These are phyloP conservation scores for Neurospora sp. DNA, from an alignment of 495 filamentous ascomycete genomes.

Conservation along the genomic window DNA sequence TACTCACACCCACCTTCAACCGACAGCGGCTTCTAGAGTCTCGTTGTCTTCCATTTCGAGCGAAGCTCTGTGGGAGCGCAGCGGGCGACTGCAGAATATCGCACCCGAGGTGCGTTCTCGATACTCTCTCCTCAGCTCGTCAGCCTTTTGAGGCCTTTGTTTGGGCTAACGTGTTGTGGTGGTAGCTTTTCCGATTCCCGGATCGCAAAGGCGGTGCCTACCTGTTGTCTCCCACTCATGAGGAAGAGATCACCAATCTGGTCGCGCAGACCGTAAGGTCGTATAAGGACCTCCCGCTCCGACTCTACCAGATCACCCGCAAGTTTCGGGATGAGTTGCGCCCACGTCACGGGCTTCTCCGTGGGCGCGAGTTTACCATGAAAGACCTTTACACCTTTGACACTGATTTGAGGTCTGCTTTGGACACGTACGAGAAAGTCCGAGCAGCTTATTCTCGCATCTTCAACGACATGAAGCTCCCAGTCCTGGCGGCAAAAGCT, in stretches of 20 bases:
- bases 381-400: constrained; percentile 99
- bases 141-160: neutral
- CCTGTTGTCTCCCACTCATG: constrained; percentile 85
- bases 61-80: constrained; percentile 69
- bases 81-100: constrained; percentile 28
- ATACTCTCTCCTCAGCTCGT: neutral
- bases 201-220: constrained; percentile 70
- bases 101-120: constrained; percentile 30
- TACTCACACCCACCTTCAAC: neutral
- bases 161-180: constrained; percentile 5
- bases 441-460: constrained; percentile 58
- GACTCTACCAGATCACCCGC: constrained; percentile 84
- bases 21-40: constrained; percentile 71
- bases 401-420: constrained; percentile 48
- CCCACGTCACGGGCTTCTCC: constrained; percentile 77
- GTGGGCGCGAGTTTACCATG: constrained; percentile 93
- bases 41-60: constrained; percentile 82
- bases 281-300: constrained; percentile 76
- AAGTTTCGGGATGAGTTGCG: constrained; percentile 92
- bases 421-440: constrained; percentile 68
- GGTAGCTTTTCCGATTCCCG: constrained; percentile 65
- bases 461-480: constrained; percentile 76
- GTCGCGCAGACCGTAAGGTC: constrained; percentile 66
- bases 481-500: constrained; percentile 75
- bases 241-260: constrained; percentile 86